Conservation (phyloP, 2,329 filamentous ascomycete species). For the Fulvia fulva region DNA sequence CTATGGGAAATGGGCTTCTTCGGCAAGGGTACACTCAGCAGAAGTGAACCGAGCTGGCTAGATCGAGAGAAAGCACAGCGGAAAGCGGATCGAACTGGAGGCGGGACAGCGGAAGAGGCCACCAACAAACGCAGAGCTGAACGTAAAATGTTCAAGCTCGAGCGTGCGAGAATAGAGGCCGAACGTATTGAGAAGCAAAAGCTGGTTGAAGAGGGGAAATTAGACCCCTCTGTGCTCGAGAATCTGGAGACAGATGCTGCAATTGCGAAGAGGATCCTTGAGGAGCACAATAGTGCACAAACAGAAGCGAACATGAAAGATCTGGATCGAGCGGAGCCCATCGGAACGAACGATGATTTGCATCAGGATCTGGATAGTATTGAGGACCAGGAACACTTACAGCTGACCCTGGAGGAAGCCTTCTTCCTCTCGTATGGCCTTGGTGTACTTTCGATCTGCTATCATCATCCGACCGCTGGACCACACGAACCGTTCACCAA, state of each 20-base stretch:
- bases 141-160: slow-evolving; percentile 79
- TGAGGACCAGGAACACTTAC: slow-evolving; percentile 74
- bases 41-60: slow-evolving; percentile 93
- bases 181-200: slow-evolving; percentile 72
- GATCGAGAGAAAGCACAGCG: slow-evolving; percentile 72
- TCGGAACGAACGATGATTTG: slow-evolving; percentile 6
- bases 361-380: slow-evolving; percentile 27
- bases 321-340: background rate
- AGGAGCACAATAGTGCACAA: slow-evolving; percentile 3
- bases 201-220: slow-evolving; percentile 50
- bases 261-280: slow-evolving; percentile 2
- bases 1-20: slow-evolving; percentile 98
- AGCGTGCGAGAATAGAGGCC: slow-evolving; percentile 81
- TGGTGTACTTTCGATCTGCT: slow-evolving; percentile 65
- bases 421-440: slow-evolving; percentile 85
- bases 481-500: background rate
- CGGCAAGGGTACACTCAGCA: slow-evolving; percentile 86
- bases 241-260: slow-evolving; percentile 2
- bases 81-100: slow-evolving; percentile 34
- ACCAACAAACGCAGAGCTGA: slow-evolving; percentile 75
- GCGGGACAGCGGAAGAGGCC: slow-evolving; percentile 70
- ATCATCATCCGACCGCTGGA: slow-evolving; percentile 15
- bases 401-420: slow-evolving; percentile 82
- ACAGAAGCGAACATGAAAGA: background rate
- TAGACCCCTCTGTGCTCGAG: slow-evolving; percentile 17